Evolutionary conservation across 2,329 filamentous ascomycete genomes (phyloP).

Genomic region (Fusarium brachygibbosum): DNA sequence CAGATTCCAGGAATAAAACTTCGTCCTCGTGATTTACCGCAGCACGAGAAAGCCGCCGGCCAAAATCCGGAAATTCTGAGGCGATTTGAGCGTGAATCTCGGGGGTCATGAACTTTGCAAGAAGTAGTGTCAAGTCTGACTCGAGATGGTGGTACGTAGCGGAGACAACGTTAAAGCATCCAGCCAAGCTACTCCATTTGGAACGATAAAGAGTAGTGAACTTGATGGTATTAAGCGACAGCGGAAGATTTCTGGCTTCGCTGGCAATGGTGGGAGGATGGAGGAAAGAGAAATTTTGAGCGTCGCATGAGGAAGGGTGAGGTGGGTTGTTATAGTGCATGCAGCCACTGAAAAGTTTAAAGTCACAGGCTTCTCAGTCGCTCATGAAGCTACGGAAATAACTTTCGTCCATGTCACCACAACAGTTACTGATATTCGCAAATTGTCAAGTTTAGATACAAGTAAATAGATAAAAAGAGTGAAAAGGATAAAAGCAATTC

Average conservation of each 20-base stretch:
- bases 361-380: neutral
- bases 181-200: neutral
- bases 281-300: slow-evolving; percentile 13
- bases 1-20: too few species aligned
- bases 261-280: slow-evolving; percentile 22
- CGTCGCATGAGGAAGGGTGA: too few species aligned
- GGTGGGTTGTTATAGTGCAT: neutral
- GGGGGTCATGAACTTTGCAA: neutral
- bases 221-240: neutral
- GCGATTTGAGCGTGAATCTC: slow-evolving; percentile 4
- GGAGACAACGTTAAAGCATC: neutral
- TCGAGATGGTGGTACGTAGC: neutral
- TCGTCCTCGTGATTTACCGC: neutral
- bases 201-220: slow-evolving; percentile 17
- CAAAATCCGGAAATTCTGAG: neutral
- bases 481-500: too few species aligned
- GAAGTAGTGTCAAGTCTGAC: neutral
- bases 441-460: too few species aligned
- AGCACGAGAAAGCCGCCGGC: neutral
- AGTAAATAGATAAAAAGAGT: too few species aligned
- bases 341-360: neutral
- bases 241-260: neutral
- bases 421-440: too few species aligned
- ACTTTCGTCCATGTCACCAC: too few species aligned
- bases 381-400: neutral